Conservation (phyloP, 106 monocot genomes). For the Phalaenopsis equestris region DNA sequence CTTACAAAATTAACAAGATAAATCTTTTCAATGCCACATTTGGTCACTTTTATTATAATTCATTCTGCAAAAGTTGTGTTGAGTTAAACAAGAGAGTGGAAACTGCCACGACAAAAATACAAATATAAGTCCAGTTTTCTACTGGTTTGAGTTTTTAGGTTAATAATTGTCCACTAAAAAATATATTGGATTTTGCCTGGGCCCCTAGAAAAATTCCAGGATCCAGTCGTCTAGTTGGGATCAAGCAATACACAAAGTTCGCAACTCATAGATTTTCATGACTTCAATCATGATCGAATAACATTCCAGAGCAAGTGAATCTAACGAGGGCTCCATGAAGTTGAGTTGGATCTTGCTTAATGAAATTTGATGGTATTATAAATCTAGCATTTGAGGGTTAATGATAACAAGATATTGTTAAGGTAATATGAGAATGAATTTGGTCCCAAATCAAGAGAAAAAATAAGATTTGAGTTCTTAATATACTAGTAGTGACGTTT, state of each 20-base stretch:
- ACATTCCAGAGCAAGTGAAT: not conserved
- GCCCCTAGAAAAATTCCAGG: too few species aligned
- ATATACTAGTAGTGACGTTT: not conserved
- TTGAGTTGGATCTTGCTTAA: too few species aligned
- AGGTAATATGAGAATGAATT: not conserved
- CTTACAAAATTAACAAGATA: not conserved
- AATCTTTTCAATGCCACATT: not conserved
- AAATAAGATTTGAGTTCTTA: not conserved
- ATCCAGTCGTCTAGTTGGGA: not conserved
- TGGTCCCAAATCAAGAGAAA: not conserved
- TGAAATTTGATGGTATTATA: not conserved
- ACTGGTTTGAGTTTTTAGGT: too few species aligned
- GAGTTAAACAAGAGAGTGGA: not conserved
- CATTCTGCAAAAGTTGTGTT: not conserved
- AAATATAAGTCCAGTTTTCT: too few species aligned
- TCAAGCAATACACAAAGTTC: not conserved
- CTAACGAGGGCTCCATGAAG: not conserved
- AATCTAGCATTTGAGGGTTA: not conserved
- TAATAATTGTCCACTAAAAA: too few species aligned
- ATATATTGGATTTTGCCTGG: too few species aligned
- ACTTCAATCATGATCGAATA: not conserved
- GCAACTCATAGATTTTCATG: not conserved
- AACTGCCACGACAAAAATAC: not conserved
- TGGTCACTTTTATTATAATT: not conserved
- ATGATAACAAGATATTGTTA: not conserved